These are phyloP conservation scores for Cucurbita ficifolia DNA, from an alignment of 306 rosid species.

Conservation along the genomic window DNA sequence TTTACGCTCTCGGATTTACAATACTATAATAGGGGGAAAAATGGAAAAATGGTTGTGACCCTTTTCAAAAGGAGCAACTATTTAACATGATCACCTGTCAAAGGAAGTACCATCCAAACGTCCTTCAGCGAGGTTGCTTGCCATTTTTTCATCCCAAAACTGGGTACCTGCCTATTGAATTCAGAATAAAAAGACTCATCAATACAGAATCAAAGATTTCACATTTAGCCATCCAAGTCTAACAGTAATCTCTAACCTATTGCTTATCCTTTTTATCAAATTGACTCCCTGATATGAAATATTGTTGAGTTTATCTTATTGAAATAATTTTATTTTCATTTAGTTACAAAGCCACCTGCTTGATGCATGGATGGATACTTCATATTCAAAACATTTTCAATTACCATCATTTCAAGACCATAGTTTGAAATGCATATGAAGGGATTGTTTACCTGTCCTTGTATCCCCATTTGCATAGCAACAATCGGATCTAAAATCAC, in stretches of 20 bases:
- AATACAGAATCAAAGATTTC: neutral
- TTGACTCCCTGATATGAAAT: neutral
- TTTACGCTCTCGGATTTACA: neutral
- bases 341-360: neutral
- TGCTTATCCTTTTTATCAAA: neutral
- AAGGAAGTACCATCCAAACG: conserved; percentile 71
- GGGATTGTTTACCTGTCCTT: conserved; percentile 63
- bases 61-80: neutral
- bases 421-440: conserved; percentile 8
- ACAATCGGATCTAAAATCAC: conserved; percentile 86
- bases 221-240: neutral
- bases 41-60: neutral
- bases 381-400: neutral
- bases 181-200: neutral
- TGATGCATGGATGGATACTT: neutral
- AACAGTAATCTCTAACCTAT: neutral
- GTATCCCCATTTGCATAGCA: conserved; percentile 96
- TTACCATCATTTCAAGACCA: neutral
- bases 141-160: conserved; percentile 97
- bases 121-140: conserved; percentile 69
- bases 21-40: neutral
- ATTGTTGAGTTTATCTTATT: neutral
- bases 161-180: conserved; percentile 79
- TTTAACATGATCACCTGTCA: conserved; percentile 52
- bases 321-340: neutral